Base-by-base conservation (phyloP, 768 basidiomycete genomes). In the Kwoniella dendrophila region DNA sequence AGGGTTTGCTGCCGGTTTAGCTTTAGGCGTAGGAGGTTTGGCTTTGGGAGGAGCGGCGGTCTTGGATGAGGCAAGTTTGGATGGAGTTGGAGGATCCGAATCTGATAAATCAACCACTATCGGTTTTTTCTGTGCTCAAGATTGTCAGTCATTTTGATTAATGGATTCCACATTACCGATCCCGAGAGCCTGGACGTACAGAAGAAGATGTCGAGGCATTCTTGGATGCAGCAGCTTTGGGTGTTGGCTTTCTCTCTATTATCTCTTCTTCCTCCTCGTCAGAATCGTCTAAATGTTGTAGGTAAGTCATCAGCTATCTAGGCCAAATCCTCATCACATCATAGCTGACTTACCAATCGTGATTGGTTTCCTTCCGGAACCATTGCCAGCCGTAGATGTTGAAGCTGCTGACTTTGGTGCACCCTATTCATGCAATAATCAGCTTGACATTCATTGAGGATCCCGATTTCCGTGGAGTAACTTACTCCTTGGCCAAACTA, bases 261-360 rank as follows among this genome's bases (percentile, higher is more conserved):
- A 30, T 34, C 14, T 59, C 65, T 10, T 29, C 51, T 45, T 73
- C 72, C n/a, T 74, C 72, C n/a, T 74, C 72, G 34, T 74, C 72
- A 26, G 70, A 71, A 43, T 74, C 72, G 36, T 71, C 72, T 72
- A 44, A 16, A 14, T 1, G 1, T 30, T 22, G 2, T n/a, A 32
- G 3, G n/a, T 2, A 29, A n/a, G 49, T 36, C 51, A 52, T 51
- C 52, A 34, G 14, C 5, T 30, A 20, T 38, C n/a, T 10, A 4
- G 20, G 18, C 29, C 40, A 36, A 14, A n/a, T n/a, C n/a, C n/a
- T 5, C 24, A 10, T 12, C 7, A 11, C 6, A 14, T 1, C 2
- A 27, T 3, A 50, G 18, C 48, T 22, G 49, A 48, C 67, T 33
- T 38, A 69, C 72, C 72, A 18, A 75, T 75, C 2, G 69, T 67